Evolutionary conservation across 169 alveolate genomes (phyloP).

Genomic region (Plasmodium gaboni): DNA sequence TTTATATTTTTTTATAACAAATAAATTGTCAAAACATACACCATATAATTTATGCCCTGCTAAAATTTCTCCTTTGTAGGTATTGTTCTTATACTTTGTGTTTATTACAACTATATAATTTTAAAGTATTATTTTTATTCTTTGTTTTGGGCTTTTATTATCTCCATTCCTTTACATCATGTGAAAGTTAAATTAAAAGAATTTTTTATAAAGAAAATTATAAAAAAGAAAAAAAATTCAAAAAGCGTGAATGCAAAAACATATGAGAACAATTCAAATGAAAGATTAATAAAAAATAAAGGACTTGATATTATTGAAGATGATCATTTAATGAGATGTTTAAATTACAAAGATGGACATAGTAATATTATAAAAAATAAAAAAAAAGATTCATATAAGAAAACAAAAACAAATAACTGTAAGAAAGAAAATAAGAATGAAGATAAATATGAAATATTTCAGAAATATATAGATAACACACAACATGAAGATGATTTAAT

Average conservation of each 20-base stretch:
- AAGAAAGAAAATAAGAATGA: neutral
- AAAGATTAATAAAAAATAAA: neutral
- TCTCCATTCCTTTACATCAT: conserved; percentile 79
- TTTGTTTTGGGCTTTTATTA: conserved; percentile 81
- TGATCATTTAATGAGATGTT: neutral
- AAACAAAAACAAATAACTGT: neutral
- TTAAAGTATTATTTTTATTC: conserved; percentile 77
- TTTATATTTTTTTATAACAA: neutral
- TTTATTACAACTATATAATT: conserved; percentile 79
- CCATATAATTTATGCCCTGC: neutral
- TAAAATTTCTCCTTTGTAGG: conserved; percentile 3
- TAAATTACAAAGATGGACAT: neutral
- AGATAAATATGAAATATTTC: neutral
- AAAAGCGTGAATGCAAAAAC: neutral
- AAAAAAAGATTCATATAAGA: neutral
- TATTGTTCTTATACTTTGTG: conserved; percentile 70
- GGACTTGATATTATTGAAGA: neutral
- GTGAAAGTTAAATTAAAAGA: conserved; percentile 51
- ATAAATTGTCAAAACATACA: no score
- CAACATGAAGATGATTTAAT: neutral
- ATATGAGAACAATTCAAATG: neutral
- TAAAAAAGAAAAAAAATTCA: conserved; percentile 15
- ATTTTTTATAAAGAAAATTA: conserved; percentile 21
- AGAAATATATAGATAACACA: neutral
- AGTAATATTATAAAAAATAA: neutral